Conservation (phyloP, 176 grass and related monocot species). For the Cocos nucifera region DNA sequence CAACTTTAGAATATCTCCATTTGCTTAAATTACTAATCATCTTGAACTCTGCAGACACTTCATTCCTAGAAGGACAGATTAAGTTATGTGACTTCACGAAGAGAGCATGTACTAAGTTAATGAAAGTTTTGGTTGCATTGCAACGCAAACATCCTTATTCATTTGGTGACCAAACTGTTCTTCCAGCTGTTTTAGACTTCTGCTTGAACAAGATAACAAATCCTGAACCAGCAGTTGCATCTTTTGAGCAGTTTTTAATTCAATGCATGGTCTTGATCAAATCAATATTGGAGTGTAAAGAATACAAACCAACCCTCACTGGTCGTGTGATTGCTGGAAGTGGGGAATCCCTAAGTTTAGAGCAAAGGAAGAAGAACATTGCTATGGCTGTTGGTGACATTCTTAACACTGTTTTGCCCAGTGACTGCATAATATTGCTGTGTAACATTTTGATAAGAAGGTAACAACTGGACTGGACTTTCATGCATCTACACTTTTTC, state of each 20-base stretch:
- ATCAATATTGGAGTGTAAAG: conserved; percentile 85
- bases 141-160: conserved; percentile 91
- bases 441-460: conserved; percentile 96
- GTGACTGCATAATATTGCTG: conserved; percentile 68
- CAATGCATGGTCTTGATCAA: conserved; percentile 95
- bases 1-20: too few species aligned
- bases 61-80: conserved; percentile 62
- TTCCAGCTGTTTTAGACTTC: conserved; percentile 62
- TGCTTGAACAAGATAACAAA: conserved; percentile 86
- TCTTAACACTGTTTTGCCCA: conserved; percentile 64
- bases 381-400: conserved; percentile 55
- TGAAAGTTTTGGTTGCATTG: conserved; percentile 71
- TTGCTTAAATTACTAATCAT: conserved; percentile 3
- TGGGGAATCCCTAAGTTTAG: conserved; percentile 48
- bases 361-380: conserved; percentile 78
- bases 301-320: conserved; percentile 66
- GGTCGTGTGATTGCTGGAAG: conserved; percentile 67
- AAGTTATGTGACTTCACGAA: conserved; percentile 79
- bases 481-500: not conserved
- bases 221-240: conserved; percentile 46
- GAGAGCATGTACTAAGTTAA: conserved; percentile 84
- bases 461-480: conserved; percentile 24
- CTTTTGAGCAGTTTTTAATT: conserved; percentile 91
- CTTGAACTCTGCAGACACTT: conserved; percentile 47
- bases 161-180: conserved; percentile 65